Percentiles rank a stretch among this genome's conserved stretches.
Conservation (phyloP, 805 yeast genomes). For the Candida boleticola region DNA sequence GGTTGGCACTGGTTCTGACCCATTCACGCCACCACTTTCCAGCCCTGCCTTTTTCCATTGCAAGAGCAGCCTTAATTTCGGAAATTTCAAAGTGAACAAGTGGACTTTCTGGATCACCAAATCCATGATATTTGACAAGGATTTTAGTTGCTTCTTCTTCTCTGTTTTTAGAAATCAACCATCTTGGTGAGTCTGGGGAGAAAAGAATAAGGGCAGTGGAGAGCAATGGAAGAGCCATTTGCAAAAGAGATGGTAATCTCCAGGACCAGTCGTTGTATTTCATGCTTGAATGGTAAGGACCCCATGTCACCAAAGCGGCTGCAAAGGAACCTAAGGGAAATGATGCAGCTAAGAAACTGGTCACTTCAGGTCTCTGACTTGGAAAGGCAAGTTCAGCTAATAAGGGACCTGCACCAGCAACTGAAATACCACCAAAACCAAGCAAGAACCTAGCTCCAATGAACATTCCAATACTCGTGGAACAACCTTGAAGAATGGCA, state of each 20-base stretch:
- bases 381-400: conserved; percentile 53
- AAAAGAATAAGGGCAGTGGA: conserved; percentile 35
- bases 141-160: conserved; percentile 42
- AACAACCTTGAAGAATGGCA: conserved; percentile 35
- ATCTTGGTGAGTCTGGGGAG: conserved; percentile 53
- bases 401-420: conserved; percentile 46
- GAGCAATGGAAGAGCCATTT: conserved; percentile 45
- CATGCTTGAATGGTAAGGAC: conserved; percentile 39
- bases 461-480: conserved; percentile 37
- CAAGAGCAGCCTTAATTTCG: conserved; percentile 37
- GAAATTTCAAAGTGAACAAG: conserved; percentile 37
- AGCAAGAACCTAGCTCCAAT: conserved; percentile 45
- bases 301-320: conserved; percentile 52
- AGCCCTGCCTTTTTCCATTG: neutral
- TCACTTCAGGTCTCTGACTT: conserved; percentile 22
- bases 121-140: conserved; percentile 40
- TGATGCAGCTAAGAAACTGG: conserved; percentile 25
- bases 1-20: conserved; percentile 33
- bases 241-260: conserved; percentile 56
- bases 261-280: conserved; percentile 37
- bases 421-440: conserved; percentile 47
- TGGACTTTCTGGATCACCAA: conserved; percentile 28
- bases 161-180: conserved; percentile 37
- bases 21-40: conserved; percentile 38
- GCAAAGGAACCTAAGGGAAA: conserved; percentile 56